These are phyloP conservation scores for Bromus sterilis DNA, from an alignment of 176 grass and related monocot genomes.

Conservation along the genomic window DNA sequence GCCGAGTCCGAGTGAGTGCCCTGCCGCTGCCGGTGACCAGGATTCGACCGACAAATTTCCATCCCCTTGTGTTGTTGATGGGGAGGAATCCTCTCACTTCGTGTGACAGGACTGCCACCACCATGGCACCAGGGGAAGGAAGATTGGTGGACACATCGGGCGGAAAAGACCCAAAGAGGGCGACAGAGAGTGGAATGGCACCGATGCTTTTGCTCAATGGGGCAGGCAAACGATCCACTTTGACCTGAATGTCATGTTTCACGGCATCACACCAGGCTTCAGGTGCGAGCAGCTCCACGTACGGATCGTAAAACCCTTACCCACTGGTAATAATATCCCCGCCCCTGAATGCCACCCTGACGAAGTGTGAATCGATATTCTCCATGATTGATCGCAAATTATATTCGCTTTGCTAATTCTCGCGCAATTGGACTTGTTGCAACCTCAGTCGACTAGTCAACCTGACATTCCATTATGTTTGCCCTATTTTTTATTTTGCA, in stretches of 20 bases:
- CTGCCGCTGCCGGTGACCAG: not conserved
- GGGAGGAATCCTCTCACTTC: slow-evolving; percentile 9
- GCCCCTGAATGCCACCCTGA: not conserved
- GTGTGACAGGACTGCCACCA: slow-evolving; percentile 26
- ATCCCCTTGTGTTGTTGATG: not conserved
- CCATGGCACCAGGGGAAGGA: not conserved
- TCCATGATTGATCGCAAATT: not conserved
- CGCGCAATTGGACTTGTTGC: not conserved
- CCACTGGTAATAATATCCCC: not conserved
- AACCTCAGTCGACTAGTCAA: not conserved
- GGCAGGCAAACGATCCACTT: not conserved
- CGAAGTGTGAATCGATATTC: not conserved
- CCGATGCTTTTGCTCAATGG: slow-evolving; percentile 20
- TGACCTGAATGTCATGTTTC: slow-evolving; percentile 13
- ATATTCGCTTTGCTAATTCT: not conserved
- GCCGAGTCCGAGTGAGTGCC: not conserved
- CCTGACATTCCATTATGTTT: not conserved
- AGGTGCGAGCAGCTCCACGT: not conserved
- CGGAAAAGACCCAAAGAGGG: no score
- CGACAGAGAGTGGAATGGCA: slow-evolving; percentile 4
- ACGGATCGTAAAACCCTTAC: not conserved
- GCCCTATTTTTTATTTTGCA: not conserved
- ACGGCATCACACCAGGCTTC: not conserved
- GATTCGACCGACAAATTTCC: slow-evolving; percentile 15
- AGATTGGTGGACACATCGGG: slow-evolving; percentile 2